Evolutionary conservation across 768 basidiomycete genomes (phyloP), one percentile per base, ranked within the genome.

Genomic region (Pleurotus eryngii): DNA sequence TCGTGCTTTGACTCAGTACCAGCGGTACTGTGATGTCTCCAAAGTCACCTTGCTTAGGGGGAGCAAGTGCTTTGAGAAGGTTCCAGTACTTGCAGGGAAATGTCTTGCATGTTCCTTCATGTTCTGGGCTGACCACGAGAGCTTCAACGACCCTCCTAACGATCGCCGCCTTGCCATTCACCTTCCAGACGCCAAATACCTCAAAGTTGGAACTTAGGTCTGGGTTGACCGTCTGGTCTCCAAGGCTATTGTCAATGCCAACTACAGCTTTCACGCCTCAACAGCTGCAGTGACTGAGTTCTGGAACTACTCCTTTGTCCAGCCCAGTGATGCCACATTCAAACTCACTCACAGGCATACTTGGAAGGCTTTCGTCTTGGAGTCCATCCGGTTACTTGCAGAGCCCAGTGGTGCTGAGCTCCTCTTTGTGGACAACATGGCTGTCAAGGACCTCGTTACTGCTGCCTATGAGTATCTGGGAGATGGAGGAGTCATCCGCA

Each of bases 91-190:
- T 11, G 49, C 57, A 27, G 62, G 56, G 49, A 55, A 60, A 60
- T 60, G 61, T 56, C 17, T 22, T 46, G 22, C 17, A 26, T 65
- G 64, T 45, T 27, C 58, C 15, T 57, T 56, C 14, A 40, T 60
- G 26, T 64, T 61, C 46, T 58, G 55, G 56, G 59, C 63, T 46
- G 63, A 66, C 58, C 63, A 64, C 61, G 61, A 66, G 43, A 17
- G 38, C 18, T 30, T 35, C 35, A 46, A 27, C 22, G 15, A 43
- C n/a, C 8, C 42, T 43, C 5, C 15, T 20, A n/a, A n/a, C 18
- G 3, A n/a, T n/a, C n/a, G 42, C 15, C 5, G 15, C 15, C 17
- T 26, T 12, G 24, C 37, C 24, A 40, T 26, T 26, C 59, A 61
- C 46, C 27, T 61, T 4, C 56, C 59, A 43, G 48, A 58, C 6